phyloP scores from a whole-genome alignment of 2,329 filamentous ascomycete species.

The Talaromyces sp. region DNA sequence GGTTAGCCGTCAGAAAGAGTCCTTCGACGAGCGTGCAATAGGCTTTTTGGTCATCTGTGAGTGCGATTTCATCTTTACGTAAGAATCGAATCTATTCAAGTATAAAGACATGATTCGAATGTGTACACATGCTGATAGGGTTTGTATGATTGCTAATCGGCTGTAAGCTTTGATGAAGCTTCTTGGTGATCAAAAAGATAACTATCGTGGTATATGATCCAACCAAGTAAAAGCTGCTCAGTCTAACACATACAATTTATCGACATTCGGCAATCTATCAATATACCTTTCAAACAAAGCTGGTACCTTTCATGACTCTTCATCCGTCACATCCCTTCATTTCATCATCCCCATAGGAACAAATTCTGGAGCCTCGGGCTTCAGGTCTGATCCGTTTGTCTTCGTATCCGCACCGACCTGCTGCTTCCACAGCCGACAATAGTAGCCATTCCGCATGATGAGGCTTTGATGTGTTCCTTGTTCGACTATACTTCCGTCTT shows the following conservation, averaged over 20 bases:
- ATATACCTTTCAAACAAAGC: not conserved
- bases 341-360: conserved; percentile 26
- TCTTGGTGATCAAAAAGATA: not conserved
- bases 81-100: not conserved
- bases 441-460: conserved; percentile 67
- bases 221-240: not conserved
- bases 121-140: not conserved
- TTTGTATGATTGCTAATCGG: not conserved
- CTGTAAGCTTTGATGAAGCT: not conserved
- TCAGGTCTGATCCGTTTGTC: conserved; percentile 24
- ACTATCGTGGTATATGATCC: not conserved
- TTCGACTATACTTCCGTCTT: conserved; percentile 76
- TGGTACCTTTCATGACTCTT: not conserved
- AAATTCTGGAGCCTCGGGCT: conserved; percentile 43
- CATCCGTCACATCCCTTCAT: not conserved
- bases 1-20: conserved; percentile 45
- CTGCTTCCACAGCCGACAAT: conserved; percentile 71
- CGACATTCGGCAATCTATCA: not conserved
- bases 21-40: not conserved
- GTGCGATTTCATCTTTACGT: not conserved
- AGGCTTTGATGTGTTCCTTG: conserved; percentile 84
- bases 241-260: conserved; percentile 4
- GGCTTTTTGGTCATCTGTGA: not conserved
- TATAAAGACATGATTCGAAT: not conserved
- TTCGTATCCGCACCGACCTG: conserved; percentile 58